These are phyloP conservation scores for Polyplosphaeria fusca DNA, from an alignment of 495 filamentous ascomycete genomes.

Conservation along the genomic window DNA sequence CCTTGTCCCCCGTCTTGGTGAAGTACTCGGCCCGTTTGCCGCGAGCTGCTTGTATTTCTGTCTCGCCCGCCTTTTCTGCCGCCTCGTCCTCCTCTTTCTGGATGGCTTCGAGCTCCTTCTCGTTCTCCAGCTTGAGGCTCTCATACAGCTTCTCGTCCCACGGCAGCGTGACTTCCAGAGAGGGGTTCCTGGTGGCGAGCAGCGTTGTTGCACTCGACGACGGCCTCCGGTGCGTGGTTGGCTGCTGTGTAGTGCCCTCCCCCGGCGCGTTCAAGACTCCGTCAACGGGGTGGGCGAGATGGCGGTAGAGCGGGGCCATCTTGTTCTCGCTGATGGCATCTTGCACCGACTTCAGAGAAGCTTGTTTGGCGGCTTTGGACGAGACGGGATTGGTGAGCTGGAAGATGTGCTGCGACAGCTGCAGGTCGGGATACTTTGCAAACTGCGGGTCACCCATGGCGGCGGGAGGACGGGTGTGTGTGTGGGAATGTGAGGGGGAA, in stretches of 20 bases:
- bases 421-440: constrained; percentile 87
- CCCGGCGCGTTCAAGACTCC: constrained; percentile 79
- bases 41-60: constrained; percentile 84
- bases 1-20: constrained; percentile 93
- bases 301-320: constrained; percentile 95
- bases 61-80: constrained; percentile 91
- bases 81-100: constrained; percentile 96
- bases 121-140: constrained; percentile 78
- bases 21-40: constrained; percentile 96
- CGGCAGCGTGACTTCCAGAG: constrained; percentile 62
- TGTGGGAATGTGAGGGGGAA: background rate
- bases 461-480: background rate
- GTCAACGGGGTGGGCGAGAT: constrained; percentile 89
- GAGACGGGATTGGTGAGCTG: constrained; percentile 87
- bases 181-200: constrained; percentile 61
- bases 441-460: constrained; percentile 97
- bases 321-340: constrained; percentile 89
- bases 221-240: constrained; percentile 40
- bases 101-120: constrained; percentile 82
- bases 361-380: constrained; percentile 61
- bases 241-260: constrained; percentile 62
- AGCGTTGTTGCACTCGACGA: constrained; percentile 54
- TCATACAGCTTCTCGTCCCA: constrained; percentile 93
- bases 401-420: constrained; percentile 95
- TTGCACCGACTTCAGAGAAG: constrained; percentile 78